Percentiles rank a stretch among this genome's conserved stretches.
phyloP scores from a whole-genome alignment of 1,284 basidiomycete genomes.

The Schizopora paradoxa region DNA sequence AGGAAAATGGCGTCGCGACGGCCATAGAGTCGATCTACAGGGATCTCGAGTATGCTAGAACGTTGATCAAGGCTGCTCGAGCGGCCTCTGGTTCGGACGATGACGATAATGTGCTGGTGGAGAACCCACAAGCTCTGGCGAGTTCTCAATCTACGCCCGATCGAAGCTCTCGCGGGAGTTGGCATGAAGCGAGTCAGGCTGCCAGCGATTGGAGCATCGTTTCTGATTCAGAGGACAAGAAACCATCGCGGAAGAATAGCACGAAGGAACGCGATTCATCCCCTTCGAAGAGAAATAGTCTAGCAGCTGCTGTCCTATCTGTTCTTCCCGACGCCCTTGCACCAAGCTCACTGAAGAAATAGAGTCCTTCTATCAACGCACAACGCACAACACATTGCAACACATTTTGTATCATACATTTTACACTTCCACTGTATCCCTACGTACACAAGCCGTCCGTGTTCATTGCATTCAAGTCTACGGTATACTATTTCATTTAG shows the following conservation, averaged over 20 bases:
- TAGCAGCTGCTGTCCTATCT: constrained; percentile 31
- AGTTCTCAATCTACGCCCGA: constrained; percentile 30
- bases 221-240: constrained; percentile 61
- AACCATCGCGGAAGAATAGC: constrained; percentile 45
- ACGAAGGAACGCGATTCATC: constrained; percentile 31
- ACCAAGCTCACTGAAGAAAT: constrained; percentile 10
- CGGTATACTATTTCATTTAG: too few relatives aligned
- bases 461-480: too few relatives aligned
- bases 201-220: constrained; percentile 80
- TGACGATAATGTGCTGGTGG: constrained; percentile 35
- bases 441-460: too few relatives aligned
- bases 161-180: constrained; percentile 47
- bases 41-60: constrained; percentile 84
- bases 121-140: constrained; percentile 27
- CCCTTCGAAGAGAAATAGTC: constrained; percentile 49
- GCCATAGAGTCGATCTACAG: constrained; percentile 92
- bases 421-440: too few relatives aligned
- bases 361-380: not conserved
- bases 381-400: not conserved
- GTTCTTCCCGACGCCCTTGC: constrained; percentile 13
- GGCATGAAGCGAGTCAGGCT: constrained; percentile 45
- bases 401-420: too few relatives aligned
- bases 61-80: constrained; percentile 57
- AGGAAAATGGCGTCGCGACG: constrained; percentile 86
- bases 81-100: constrained; percentile 28